Conservation (phyloP, 2,329 filamentous ascomycete genomes). For the Tolypocladium sp. region DNA sequence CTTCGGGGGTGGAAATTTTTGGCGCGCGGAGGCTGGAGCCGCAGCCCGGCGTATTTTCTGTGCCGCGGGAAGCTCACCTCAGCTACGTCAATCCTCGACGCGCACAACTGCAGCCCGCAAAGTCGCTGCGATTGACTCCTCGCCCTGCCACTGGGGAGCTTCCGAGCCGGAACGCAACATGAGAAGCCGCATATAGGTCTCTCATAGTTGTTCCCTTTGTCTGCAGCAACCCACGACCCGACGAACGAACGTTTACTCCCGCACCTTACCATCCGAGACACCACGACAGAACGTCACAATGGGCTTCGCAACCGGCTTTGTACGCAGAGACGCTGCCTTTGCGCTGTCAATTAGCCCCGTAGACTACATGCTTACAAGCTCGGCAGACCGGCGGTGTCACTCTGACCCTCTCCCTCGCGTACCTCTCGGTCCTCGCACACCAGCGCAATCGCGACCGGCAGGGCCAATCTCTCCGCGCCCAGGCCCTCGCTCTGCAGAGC, state of each 20-base stretch:
- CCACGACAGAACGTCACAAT: slow-evolving; percentile 30
- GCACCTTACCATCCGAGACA: not conserved
- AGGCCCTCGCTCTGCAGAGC: slow-evolving; percentile 43
- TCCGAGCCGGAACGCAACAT: slow-evolving; percentile 21
- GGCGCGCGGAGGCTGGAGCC: not conserved
- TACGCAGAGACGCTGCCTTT: slow-evolving; percentile 32
- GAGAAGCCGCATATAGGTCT: slow-evolving; percentile 16
- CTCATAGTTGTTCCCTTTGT: not conserved
- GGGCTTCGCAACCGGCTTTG: slow-evolving; percentile 69
- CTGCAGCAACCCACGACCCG: not conserved
- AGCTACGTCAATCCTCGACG: not conserved
- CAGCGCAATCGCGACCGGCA: slow-evolving; percentile 56
- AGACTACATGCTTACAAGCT: slow-evolving; percentile 2
- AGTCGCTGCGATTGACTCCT: not conserved
- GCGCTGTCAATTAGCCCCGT: not conserved
- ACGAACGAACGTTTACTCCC: not conserved
- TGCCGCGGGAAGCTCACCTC: not conserved
- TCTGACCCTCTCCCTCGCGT: slow-evolving; percentile 64
- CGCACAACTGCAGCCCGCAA: not conserved
- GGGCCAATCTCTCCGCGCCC: slow-evolving; percentile 45
- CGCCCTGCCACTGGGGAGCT: slow-evolving; percentile 6
- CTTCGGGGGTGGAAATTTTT: not conserved
- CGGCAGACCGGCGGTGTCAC: slow-evolving; percentile 64
- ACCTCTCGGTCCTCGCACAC: slow-evolving; percentile 62
- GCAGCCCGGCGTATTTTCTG: not conserved